A percentile compares a stretch with the other conserved stretches of the same genome.
phyloP scores from a whole-genome alignment of 495 filamentous ascomycete species.

The Xylaria nigripes region DNA sequence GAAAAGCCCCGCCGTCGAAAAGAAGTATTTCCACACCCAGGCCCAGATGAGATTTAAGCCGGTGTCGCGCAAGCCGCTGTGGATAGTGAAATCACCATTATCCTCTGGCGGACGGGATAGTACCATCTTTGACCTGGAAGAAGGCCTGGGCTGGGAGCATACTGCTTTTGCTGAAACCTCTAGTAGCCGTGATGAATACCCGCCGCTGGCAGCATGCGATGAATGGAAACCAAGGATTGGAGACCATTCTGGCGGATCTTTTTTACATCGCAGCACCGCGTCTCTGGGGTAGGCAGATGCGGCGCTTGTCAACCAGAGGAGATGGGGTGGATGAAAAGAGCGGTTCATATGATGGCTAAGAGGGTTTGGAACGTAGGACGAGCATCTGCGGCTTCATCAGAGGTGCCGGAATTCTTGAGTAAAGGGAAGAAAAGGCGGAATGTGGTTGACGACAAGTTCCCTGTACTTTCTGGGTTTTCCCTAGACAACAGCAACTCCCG shows the following conservation, averaged over 20 bases:
- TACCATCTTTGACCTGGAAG: constrained; percentile 5
- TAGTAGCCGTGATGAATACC: no score
- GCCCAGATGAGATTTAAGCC: neutral
- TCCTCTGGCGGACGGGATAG: neutral
- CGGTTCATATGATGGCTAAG: neutral
- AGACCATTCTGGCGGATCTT: constrained; percentile 1
- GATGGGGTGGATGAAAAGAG: neutral
- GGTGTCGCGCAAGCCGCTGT: constrained; percentile 1
- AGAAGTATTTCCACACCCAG: constrained; percentile 2
- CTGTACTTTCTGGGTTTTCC: neutral
- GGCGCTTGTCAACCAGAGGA: neutral
- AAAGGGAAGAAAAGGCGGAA: constrained; percentile 6
- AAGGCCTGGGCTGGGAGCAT: neutral
- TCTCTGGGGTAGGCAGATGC: constrained; percentile 1
- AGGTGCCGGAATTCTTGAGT: constrained; percentile 10
- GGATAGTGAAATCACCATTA: neutral
- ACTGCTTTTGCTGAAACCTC: neutral
- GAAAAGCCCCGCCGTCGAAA: neutral
- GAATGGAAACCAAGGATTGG: neutral
- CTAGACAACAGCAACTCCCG: neutral
- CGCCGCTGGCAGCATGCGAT: neutral
- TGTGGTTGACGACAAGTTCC: neutral
- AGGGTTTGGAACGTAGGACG: neutral
- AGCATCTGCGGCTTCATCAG: neutral
- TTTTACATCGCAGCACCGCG: constrained; percentile 6